Conservation (phyloP, 1,284 basidiomycete genomes). For the Sanghuangporus baumii region DNA sequence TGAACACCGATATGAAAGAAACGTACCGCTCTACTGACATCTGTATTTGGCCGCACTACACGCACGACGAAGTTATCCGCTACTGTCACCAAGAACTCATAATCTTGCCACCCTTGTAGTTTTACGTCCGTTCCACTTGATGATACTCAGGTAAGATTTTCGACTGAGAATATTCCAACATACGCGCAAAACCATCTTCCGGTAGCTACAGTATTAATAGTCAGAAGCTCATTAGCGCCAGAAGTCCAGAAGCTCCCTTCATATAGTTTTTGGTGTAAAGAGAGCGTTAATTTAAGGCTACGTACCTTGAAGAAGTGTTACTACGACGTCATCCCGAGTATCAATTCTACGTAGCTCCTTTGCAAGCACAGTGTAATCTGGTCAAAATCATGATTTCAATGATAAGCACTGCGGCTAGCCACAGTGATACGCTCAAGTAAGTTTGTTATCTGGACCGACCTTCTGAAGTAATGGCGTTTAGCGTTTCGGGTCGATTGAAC, state of each 20-base stretch:
- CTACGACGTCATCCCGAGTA: conserved; percentile 52
- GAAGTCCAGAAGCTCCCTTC: neutral
- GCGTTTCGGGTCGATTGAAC: conserved; percentile 49
- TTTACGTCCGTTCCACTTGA: conserved; percentile 51
- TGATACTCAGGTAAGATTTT: neutral
- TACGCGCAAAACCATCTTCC: conserved; percentile 72
- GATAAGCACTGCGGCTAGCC: neutral
- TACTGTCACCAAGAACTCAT: conserved; percentile 21
- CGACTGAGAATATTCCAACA: conserved; percentile 23
- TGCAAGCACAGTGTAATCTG: conserved; percentile 61
- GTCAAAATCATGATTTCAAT: neutral
- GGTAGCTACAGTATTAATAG: conserved; percentile 41
- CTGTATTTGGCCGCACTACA: conserved; percentile 48
- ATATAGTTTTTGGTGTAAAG: too few relatives aligned
- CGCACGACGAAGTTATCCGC: conserved; percentile 37
- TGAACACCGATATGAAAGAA: neutral
- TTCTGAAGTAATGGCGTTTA: conserved; percentile 56
- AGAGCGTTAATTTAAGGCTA: neutral
- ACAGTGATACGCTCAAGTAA: neutral
- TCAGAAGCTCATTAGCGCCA: neutral
- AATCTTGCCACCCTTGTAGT: conserved; percentile 15
- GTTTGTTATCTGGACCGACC: conserved; percentile 32
- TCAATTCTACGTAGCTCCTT: conserved; percentile 53
- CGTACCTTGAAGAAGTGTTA: conserved; percentile 63
- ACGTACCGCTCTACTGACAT: conserved; percentile 56